Evolutionary conservation across 106 monocot genomes (phyloP).

Genomic region (Platanthera guangdongensis): DNA sequence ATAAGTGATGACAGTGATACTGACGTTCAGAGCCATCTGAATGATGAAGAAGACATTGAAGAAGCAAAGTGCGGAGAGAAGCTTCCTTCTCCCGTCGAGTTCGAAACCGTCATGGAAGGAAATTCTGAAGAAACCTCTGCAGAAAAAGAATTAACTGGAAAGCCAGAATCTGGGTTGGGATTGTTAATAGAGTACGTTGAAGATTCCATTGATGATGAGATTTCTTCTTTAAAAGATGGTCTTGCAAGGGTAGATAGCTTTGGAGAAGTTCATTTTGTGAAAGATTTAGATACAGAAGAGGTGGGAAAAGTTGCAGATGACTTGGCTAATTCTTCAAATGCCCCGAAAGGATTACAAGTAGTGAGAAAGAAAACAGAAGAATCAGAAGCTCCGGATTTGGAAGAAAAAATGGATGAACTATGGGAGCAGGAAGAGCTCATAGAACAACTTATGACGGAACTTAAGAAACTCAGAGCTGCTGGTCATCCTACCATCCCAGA

Average conservation of each 20-base stretch:
- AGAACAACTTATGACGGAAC: constrained; percentile 73
- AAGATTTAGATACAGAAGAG: not conserved
- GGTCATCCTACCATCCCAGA: constrained; percentile 80
- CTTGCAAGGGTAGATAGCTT: not conserved
- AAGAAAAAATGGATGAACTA: constrained; percentile 12
- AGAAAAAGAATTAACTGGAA: constrained; percentile 2
- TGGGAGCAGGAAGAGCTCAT: constrained; percentile 92
- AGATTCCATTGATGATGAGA: constrained; percentile 5
- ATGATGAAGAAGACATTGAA: not conserved
- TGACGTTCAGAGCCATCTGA: not conserved
- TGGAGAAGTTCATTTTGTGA: not conserved
- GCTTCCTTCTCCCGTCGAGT: not conserved
- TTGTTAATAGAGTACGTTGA: constrained; percentile 3
- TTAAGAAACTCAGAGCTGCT: constrained; percentile 43
- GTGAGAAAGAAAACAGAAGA: not conserved
- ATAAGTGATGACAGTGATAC: not conserved
- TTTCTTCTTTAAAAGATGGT: constrained; percentile 1
- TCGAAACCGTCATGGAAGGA: not conserved
- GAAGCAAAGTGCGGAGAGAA: not conserved
- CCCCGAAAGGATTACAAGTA: not conserved
- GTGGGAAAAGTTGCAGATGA: not conserved
- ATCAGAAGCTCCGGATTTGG: not conserved
- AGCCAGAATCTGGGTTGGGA: not conserved
- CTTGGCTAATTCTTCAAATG: not conserved
- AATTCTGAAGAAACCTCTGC: not conserved